Base-by-base conservation (phyloP, 352 stramenopile species). In the Phytophthora parvispora region DNA sequence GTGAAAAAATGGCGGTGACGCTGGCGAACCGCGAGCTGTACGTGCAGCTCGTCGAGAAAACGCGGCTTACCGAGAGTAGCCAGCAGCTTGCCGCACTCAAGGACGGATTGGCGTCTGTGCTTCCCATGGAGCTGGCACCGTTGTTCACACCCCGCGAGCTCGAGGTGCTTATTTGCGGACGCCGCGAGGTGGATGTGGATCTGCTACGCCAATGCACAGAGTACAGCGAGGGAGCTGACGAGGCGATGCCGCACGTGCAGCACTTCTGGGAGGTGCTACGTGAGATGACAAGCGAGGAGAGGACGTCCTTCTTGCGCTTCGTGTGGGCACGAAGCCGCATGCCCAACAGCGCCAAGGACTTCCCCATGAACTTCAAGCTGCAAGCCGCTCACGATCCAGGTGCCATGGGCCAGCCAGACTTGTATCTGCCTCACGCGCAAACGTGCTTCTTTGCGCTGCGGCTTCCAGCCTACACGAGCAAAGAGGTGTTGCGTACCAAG, bases 401-500 rank as follows among this genome's bases (percentile, higher is more conserved):
- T n/a, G 78, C 87, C 28, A 80, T 84, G 34, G 75, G 78, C 18
- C 75, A 95, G 10, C 89, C 91, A 1, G 92, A 98, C 65, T 78
- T 92, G 59, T 99, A 99, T 66, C 77, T 99, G 40, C 98, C 98
- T 42, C 97, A 99, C 71, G 97, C 98, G n/a, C 98, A 99, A 67
- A 99, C 98, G 9, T 99, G 98, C 74, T 99, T 99, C 85, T 99
- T 99, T 75, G 97, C 94, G 16, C 78, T 99, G 53, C 94, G 93
- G 0, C 78, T 99, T 27, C 98, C 98, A 22, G 77, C 90, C 53
- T 99, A 99, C 77, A 97, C 92, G 48, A 94, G 78, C 29, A 92
- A 97, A 67, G 91, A 97, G 45, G 78, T 94, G n/a, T 67, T 97
- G 61, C 80, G 87, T 8, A 71, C 83, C 10, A 97, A 96, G 62